phyloP scores from a whole-genome alignment of 176 grass and related monocot species.

The Oryza punctata region DNA sequence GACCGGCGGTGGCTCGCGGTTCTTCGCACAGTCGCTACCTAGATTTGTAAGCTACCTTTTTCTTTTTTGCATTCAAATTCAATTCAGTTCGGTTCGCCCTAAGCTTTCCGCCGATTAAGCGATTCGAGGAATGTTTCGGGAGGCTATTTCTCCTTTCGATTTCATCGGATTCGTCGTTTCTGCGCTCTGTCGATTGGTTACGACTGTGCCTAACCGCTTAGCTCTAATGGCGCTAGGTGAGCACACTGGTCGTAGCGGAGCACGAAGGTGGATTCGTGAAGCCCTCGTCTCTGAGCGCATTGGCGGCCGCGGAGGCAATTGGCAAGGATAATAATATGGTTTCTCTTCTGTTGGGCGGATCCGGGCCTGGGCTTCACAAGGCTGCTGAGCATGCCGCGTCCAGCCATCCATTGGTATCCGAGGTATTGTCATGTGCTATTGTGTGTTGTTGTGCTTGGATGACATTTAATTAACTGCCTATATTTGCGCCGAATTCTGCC shows the following conservation, averaged over 20 bases:
- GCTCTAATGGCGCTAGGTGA: slow-evolving; percentile 41
- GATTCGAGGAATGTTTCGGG: neutral
- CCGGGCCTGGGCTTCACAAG: slow-evolving; percentile 61
- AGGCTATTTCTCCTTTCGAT: neutral
- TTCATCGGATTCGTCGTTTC: too few relatives aligned
- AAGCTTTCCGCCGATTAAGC: neutral
- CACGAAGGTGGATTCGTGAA: slow-evolving; percentile 84
- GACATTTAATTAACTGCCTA: too few relatives aligned
- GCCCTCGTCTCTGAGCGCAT: slow-evolving; percentile 77
- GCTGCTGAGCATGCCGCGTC: slow-evolving; percentile 74
- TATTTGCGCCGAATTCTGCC: too few relatives aligned
- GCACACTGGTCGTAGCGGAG: slow-evolving; percentile 80
- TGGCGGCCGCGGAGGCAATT: slow-evolving; percentile 65
- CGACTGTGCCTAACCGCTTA: neutral
- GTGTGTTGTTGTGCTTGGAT: neutral
- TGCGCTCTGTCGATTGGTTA: neutral
- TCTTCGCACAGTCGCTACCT: slow-evolving; percentile 7
- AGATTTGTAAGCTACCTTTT: slow-evolving; percentile 37
- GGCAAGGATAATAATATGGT: slow-evolving; percentile 54
- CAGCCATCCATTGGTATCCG: slow-evolving; percentile 77
- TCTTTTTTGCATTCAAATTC: neutral
- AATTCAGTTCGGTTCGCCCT: too few relatives aligned
- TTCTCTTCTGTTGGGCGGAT: slow-evolving; percentile 75
- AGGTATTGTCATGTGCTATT: slow-evolving; percentile 45
- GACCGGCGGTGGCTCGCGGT: neutral